Percentiles rank a stretch among this genome's conserved stretches.
Conservation (phyloP, 225 moss, liverwort and hornwort genomes). For the Polytrichum commune region DNA sequence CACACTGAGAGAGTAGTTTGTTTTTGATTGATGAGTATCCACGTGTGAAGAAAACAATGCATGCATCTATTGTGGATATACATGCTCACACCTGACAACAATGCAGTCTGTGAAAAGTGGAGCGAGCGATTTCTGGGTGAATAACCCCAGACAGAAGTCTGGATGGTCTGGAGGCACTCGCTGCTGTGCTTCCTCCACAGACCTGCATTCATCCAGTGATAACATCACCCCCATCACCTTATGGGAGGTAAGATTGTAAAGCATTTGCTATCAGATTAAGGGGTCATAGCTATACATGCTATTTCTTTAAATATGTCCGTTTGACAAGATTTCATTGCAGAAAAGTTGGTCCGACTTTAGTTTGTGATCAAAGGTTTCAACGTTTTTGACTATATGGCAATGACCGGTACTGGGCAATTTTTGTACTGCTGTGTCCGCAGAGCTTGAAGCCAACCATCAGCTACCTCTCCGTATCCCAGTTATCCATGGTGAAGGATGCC, state of each 20-base stretch:
- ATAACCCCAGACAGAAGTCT: conserved; percentile 6
- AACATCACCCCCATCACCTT: conserved; percentile 40
- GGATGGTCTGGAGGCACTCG: conserved; percentile 11
- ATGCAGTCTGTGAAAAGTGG: conserved; percentile 26
- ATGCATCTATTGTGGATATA: background rate
- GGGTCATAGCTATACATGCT: background rate
- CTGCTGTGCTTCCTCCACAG: conserved; percentile 27
- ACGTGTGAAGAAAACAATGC: background rate
- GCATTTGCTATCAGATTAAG: background rate
- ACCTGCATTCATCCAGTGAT: conserved; percentile 21
- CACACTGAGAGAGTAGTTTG: background rate
- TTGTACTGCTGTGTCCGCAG: conserved; percentile 28
- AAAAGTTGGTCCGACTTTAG: background rate
- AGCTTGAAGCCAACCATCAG: conserved; percentile 71
- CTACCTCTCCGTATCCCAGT: conserved; percentile 79
- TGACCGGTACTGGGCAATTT: background rate
- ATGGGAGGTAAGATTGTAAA: conserved; percentile 46
- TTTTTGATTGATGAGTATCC: too few relatives aligned
- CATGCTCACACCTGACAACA: background rate
- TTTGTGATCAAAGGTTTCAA: background rate
- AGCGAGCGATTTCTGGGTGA: conserved; percentile 23
- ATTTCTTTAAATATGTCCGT: background rate
- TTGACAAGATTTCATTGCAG: background rate
- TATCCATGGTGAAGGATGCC: conserved; percentile 87
- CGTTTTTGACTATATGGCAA: background rate